Base-by-base conservation (phyloP, 768 basidiomycete species). In the Boletus insuetus region DNA sequence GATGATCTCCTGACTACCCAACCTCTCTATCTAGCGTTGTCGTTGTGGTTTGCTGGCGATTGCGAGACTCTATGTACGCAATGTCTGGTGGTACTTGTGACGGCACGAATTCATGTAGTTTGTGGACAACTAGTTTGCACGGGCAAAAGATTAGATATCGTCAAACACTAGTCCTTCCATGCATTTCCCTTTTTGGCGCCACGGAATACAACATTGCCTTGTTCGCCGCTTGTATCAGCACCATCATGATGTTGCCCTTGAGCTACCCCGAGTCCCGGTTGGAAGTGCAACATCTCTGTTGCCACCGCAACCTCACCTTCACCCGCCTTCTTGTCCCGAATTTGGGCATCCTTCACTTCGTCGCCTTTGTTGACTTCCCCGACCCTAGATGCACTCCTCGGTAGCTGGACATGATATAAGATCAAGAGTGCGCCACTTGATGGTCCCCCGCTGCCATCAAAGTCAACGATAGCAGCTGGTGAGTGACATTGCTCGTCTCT, bases 121-220 rank as follows among this genome's bases (percentile, higher is more conserved):
- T 40, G 42, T 10, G 31, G 35, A 38, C 16, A 7, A n/a, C 13
- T 24, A 51, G 34, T 38, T 29, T 59, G 42, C 47, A 32, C 41
- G 31, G 31, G 44, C 31, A 35, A 47, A 37, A 3, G 17, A 39
- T n/a, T 16, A 17, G 38, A 11, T n/a, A n/a, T 14, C 38, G n/a
- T 24, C 24, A 24, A 6, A 24, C 24, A 31, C n/a, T 35, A 34
- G 12, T 38, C 31, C 29, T 53, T 61, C 32, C 32, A 32, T 32
- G 32, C 9, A 32, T 32, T 32, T 32, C 32, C 31, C 39, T 14
- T 40, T 16, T 31, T 14, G 16, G 39, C 13, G 32, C 37, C 38
- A 37, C 46, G 14, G 31, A 56, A 44, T 63, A 72, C 69, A 67
- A 70, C 58, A 46, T 19, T 42, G 2, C 46, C 60, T 72, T 70